Evolutionary conservation across 192 early-diverging fungal species (phyloP).

Genomic region (Phlyctochytrium arcticum): DNA sequence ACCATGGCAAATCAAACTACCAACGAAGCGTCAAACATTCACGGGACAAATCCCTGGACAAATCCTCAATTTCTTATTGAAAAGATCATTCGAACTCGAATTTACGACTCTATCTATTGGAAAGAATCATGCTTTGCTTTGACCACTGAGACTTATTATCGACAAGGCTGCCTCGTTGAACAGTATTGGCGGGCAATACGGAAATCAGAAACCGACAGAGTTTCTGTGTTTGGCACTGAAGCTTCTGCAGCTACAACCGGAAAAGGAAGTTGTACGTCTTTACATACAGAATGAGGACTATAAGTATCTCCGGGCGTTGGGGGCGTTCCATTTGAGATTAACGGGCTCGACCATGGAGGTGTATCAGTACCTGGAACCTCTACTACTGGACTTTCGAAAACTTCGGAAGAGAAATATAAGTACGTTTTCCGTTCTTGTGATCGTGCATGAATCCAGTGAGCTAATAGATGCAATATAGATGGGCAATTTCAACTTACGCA

Average conservation of each 20-base stretch:
- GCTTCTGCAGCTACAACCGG: constrained; percentile 89
- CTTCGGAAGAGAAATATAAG: constrained; percentile 57
- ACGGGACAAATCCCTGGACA: constrained; percentile 91
- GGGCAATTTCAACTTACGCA: constrained; percentile 54
- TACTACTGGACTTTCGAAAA: constrained; percentile 84
- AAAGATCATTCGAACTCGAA: constrained; percentile 85
- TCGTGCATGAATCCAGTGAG: background rate
- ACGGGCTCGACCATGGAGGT: constrained; percentile 73
- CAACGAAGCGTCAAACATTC: constrained; percentile 64
- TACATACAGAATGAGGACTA: constrained; percentile 79
- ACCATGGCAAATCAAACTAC: constrained; percentile 22
- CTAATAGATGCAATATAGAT: constrained; percentile 13
- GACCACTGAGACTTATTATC: constrained; percentile 82
- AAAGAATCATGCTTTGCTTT: constrained; percentile 96
- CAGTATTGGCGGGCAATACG: constrained; percentile 79
- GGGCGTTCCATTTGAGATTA: constrained; percentile 83
- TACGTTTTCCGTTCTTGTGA: constrained; percentile 11
- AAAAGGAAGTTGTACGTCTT: constrained; percentile 77
- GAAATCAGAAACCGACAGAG: constrained; percentile 81
- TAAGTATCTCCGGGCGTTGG: constrained; percentile 86
- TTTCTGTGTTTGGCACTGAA: constrained; percentile 89
- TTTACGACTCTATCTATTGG: constrained; percentile 93
- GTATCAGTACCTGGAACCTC: constrained; percentile 80
- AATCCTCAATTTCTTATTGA: constrained; percentile 94
- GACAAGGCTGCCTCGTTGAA: constrained; percentile 78